Evolutionary conservation across 495 filamentous ascomycete species (phyloP).

Genomic region (Massariosphaeria phaeospora): DNA sequence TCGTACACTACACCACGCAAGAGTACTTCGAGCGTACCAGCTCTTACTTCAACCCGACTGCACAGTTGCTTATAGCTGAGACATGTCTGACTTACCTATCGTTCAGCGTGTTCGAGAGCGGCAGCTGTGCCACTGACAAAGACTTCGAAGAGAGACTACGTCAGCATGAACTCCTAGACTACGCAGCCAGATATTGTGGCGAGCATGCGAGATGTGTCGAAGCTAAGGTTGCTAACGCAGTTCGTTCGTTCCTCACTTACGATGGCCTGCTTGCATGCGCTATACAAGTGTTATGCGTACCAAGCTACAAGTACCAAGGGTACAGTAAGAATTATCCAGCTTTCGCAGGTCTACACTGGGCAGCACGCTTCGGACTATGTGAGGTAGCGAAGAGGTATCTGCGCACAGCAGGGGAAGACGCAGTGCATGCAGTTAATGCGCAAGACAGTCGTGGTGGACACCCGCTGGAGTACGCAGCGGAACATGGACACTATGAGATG

Average conservation of each 20-base stretch:
- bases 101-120: constrained; percentile 31
- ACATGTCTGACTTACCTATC: constrained; percentile 47
- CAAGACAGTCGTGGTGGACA: constrained; percentile 29
- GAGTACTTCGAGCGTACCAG: constrained; percentile 47
- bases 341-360: constrained; percentile 4
- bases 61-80: constrained; percentile 37
- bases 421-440: constrained; percentile 19
- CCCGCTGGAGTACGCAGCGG: constrained; percentile 33
- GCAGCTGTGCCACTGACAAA: constrained; percentile 28
- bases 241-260: constrained; percentile 2
- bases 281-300: neutral
- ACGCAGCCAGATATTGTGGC: constrained; percentile 46
- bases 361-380: constrained; percentile 12
- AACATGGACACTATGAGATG: constrained; percentile 31
- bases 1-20: constrained; percentile 54
- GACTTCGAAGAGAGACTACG: neutral
- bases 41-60: constrained; percentile 39
- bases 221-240: constrained; percentile 19
- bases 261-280: neutral
- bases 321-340: constrained; percentile 3
- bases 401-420: neutral
- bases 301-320: neutral
- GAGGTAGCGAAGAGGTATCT: constrained; percentile 3
- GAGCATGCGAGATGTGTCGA: constrained; percentile 38
- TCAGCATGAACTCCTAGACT: constrained; percentile 41